phyloP scores from a whole-genome alignment of 2,329 filamentous ascomycete genomes.

The Aspergillus pseudoterreus region DNA sequence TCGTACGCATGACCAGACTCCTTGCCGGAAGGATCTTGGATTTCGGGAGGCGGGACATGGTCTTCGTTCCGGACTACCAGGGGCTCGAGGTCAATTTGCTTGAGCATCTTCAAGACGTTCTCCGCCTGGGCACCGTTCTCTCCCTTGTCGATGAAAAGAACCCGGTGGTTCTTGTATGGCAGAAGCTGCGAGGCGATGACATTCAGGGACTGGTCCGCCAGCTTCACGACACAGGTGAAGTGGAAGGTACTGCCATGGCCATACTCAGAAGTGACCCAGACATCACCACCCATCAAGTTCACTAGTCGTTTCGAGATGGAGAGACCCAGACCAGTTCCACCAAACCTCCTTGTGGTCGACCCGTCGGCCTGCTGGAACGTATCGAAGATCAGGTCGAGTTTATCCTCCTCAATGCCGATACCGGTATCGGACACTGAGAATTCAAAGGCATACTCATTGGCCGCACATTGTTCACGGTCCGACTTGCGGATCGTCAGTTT shows the following conservation, averaged over 20 bases:
- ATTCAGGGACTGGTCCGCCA: slow-evolving; percentile 73
- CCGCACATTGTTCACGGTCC: slow-evolving; percentile 60
- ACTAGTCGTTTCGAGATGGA: slow-evolving; percentile 95
- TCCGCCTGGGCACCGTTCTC: slow-evolving; percentile 63
- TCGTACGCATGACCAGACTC: slow-evolving; percentile 67
- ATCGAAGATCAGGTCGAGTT: slow-evolving; percentile 95
- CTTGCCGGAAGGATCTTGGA: slow-evolving; percentile 48
- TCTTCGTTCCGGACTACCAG: slow-evolving; percentile 76
- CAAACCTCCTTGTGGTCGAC: slow-evolving; percentile 93
- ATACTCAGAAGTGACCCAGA: slow-evolving; percentile 92
- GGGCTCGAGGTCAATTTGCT: slow-evolving; percentile 73
- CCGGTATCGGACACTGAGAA: slow-evolving; percentile 95
- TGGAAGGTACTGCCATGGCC: slow-evolving; percentile 91
- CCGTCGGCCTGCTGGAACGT: slow-evolving; percentile 98
- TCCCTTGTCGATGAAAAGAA: slow-evolving; percentile 92
- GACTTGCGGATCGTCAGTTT: slow-evolving; percentile 83
- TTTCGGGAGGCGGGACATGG: slow-evolving; percentile 58
- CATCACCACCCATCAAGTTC: slow-evolving; percentile 91
- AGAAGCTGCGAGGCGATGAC: slow-evolving; percentile 72
- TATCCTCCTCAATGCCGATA: slow-evolving; percentile 93
- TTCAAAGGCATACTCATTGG: slow-evolving; percentile 85
- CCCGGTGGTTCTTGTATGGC: slow-evolving; percentile 88
- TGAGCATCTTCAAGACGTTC: slow-evolving; percentile 75
- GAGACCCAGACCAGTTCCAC: slow-evolving; percentile 86
- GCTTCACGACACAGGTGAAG: slow-evolving; percentile 88